Percentiles rank a stretch among this genome's conserved stretches.
phyloP scores from a whole-genome alignment of 1,284 basidiomycete genomes.

The Tranzscheliella williamsii region DNA sequence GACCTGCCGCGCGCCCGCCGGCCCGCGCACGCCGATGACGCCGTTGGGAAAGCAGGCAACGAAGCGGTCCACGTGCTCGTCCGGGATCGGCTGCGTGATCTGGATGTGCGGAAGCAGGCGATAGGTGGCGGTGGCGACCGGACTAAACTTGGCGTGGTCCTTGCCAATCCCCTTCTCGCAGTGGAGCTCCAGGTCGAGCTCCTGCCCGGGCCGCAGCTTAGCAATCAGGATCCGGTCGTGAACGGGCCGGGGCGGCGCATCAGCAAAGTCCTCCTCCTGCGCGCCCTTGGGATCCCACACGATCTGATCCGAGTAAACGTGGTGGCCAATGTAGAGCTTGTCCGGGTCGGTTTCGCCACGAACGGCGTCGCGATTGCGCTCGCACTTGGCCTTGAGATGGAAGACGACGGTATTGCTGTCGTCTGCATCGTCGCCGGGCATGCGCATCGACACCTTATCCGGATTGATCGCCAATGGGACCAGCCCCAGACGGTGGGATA shows the following conservation, averaged over 20 bases:
- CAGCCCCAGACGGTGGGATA: conserved; percentile 86
- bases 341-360: conserved; percentile 64
- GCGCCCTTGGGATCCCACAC: conserved; percentile 84
- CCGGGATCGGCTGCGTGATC: conserved; percentile 72
- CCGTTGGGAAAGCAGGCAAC: conserved; percentile 84
- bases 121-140: conserved; percentile 81
- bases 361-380: conserved; percentile 66
- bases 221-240: conserved; percentile 85
- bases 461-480: conserved; percentile 89
- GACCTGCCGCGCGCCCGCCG: conserved; percentile 69
- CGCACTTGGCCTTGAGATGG: conserved; percentile 74
- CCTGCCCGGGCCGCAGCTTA: conserved; percentile 89
- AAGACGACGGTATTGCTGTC: conserved; percentile 94
- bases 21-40: conserved; percentile 73
- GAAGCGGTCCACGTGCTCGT: conserved; percentile 74
- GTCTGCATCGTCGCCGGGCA: conserved; percentile 66
- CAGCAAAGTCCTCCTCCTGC: conserved; percentile 67
- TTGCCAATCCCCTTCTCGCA: conserved; percentile 93
- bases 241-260: conserved; percentile 70
- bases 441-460: conserved; percentile 63
- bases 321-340: conserved; percentile 43
- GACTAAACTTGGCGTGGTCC: conserved; percentile 95
- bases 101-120: conserved; percentile 85
- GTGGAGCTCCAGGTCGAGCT: conserved; percentile 82
- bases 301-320: conserved; percentile 77